Evolutionary conservation across 2,329 filamentous ascomycete species (phyloP).

Genomic region (Epicoccum nigrum): DNA sequence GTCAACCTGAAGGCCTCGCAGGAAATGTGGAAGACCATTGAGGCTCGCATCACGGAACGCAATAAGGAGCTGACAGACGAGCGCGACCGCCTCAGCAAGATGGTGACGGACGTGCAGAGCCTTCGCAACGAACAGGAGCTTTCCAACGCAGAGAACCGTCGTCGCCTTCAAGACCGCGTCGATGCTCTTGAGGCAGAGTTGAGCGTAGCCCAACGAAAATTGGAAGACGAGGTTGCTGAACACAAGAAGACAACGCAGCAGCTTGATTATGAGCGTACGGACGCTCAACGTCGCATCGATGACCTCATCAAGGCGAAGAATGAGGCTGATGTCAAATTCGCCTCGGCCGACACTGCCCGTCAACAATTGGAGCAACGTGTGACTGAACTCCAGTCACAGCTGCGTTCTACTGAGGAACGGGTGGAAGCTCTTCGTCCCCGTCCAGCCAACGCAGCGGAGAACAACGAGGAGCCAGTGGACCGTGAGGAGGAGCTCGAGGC

Average conservation of each 20-base stretch:
- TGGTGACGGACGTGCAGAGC: slow-evolving; percentile 83
- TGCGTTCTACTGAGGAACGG: slow-evolving; percentile 88
- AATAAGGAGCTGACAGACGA: slow-evolving; percentile 86
- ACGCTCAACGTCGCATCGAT: slow-evolving; percentile 89
- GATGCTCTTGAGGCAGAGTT: slow-evolving; percentile 83
- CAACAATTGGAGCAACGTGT: slow-evolving; percentile 90
- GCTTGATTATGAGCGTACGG: slow-evolving; percentile 88
- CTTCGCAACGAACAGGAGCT: slow-evolving; percentile 92
- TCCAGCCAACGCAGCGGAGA: slow-evolving; percentile 57
- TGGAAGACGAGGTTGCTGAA: slow-evolving; percentile 83
- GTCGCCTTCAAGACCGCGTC: slow-evolving; percentile 77
- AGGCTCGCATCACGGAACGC: slow-evolving; percentile 84
- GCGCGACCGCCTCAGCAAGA: slow-evolving; percentile 78
- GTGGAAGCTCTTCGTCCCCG: slow-evolving; percentile 81
- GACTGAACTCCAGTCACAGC: slow-evolving; percentile 85
- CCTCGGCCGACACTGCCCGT: slow-evolving; percentile 82
- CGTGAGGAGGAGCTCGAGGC: slow-evolving; percentile 80
- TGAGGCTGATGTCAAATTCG: slow-evolving; percentile 83
- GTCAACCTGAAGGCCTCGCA: slow-evolving; percentile 95
- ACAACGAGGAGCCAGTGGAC: slow-evolving; percentile 63
- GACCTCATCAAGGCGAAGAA: slow-evolving; percentile 82
- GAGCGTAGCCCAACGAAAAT: slow-evolving; percentile 76
- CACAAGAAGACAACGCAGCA: slow-evolving; percentile 80
- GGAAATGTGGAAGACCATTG: slow-evolving; percentile 91
- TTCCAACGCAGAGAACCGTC: slow-evolving; percentile 78